Evolutionary conservation across 1,284 basidiomycete genomes (phyloP).

Genomic region (Malassezia sympodialis): DNA sequence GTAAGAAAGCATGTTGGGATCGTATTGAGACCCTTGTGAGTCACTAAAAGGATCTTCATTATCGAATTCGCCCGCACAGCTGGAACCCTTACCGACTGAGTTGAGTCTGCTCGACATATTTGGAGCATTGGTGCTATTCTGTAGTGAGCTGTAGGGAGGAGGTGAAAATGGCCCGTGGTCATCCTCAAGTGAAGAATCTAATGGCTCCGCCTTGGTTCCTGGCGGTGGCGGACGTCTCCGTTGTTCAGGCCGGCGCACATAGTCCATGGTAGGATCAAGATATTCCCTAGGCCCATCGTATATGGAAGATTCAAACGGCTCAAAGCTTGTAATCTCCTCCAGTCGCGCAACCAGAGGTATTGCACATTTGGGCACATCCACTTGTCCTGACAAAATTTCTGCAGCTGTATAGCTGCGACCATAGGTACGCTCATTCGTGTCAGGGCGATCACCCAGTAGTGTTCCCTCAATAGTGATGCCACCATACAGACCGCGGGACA

Average conservation of each 20-base stretch:
- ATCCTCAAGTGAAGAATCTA: neutral
- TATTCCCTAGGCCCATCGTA: neutral
- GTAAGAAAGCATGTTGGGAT: neutral
- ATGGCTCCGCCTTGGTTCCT: neutral
- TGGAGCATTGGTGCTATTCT: neutral
- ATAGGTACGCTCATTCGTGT: conserved; percentile 52
- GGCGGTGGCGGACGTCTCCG: conserved; percentile 20
- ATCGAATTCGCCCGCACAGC: neutral
- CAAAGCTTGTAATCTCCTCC: conserved; percentile 6
- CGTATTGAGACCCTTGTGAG: neutral
- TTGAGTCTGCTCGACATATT: neutral
- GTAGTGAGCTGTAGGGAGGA: neutral
- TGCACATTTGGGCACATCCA: conserved; percentile 25
- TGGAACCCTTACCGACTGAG: neutral
- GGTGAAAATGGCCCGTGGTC: neutral
- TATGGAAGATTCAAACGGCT: neutral
- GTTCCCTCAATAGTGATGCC: conserved; percentile 79
- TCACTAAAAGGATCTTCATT: conserved; percentile 3
- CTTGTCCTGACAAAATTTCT: conserved; percentile 32
- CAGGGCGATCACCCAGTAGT: conserved; percentile 87
- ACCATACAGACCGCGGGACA: conserved; percentile 83
- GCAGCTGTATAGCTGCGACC: conserved; percentile 28
- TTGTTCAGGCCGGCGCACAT: conserved; percentile 24
- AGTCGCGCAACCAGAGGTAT: conserved; percentile 8
- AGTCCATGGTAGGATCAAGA: conserved; percentile 1